phyloP scores from a whole-genome alignment of 305 asterid genomes.

The Fraxinus ornus region DNA sequence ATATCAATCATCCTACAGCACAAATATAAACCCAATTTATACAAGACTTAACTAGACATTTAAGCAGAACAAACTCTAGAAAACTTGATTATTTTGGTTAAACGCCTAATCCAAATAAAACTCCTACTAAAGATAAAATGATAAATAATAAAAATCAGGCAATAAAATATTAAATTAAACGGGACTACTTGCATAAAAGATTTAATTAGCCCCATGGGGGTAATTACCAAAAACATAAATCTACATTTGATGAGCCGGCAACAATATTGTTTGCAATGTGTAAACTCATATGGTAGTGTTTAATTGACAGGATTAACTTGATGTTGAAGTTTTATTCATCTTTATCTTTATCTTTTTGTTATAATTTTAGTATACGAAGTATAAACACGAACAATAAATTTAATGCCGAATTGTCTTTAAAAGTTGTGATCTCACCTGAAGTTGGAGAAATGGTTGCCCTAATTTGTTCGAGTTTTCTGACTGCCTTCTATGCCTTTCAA shows the following conservation, averaged over 20 bases:
- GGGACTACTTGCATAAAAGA: background rate
- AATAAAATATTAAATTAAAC: background rate
- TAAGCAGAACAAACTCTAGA: background rate
- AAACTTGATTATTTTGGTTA: background rate
- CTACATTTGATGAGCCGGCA: background rate
- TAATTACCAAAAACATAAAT: background rate
- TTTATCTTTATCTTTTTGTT: background rate
- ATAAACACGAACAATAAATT: background rate
- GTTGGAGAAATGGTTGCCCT: constrained; percentile 27
- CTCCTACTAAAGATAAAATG: background rate
- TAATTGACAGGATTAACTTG: background rate
- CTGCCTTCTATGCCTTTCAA: constrained; percentile 50
- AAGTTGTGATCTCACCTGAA: constrained; percentile 33
- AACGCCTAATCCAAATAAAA: background rate
- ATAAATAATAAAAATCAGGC: background rate
- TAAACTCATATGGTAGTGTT: background rate
- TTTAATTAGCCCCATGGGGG: background rate
- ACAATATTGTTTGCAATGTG: background rate
- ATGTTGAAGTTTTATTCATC: background rate
- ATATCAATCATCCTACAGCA: background rate
- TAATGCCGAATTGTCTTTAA: background rate
- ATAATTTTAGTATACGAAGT: background rate
- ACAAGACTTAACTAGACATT: background rate
- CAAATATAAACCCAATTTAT: background rate
- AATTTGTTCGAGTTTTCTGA: constrained; percentile 34